Evolutionary conservation across 768 basidiomycete genomes (phyloP).

Genomic region (Austroboletus festivus): DNA sequence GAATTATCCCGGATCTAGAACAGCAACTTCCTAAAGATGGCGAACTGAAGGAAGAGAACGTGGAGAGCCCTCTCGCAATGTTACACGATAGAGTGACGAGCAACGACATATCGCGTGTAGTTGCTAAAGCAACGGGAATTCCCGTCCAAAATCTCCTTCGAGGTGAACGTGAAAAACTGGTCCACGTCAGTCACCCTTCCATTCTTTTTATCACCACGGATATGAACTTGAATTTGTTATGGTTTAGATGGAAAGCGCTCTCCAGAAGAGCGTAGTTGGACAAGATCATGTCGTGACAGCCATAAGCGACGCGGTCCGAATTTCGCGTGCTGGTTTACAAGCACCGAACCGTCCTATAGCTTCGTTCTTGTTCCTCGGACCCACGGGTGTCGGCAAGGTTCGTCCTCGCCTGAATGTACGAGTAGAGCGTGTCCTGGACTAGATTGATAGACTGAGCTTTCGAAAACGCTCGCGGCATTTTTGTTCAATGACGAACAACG

Average conservation of each 20-base stretch:
- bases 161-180: slow-evolving; percentile 85
- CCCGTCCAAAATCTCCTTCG: slow-evolving; percentile 86
- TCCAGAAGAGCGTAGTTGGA: slow-evolving; percentile 76
- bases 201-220: neutral
- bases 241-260: slow-evolving; percentile 78
- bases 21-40: slow-evolving; percentile 58
- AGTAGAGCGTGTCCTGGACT: neutral
- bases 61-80: slow-evolving; percentile 51
- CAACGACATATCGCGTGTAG: slow-evolving; percentile 85
- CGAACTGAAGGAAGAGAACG: slow-evolving; percentile 42
- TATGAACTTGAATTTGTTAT: slow-evolving; percentile 1
- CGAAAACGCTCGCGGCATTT: slow-evolving; percentile 85
- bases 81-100: slow-evolving; percentile 85
- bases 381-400: slow-evolving; percentile 85
- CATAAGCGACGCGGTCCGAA: slow-evolving; percentile 86
- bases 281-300: slow-evolving; percentile 87
- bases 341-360: slow-evolving; percentile 88
- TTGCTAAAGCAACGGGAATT: slow-evolving; percentile 86
- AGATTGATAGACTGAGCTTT: slow-evolving; percentile 65
- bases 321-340: slow-evolving; percentile 88
- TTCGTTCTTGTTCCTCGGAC: slow-evolving; percentile 88
- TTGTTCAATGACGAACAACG: slow-evolving; percentile 86
- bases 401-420: neutral
- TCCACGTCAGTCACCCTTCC: slow-evolving; percentile 57
- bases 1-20: slow-evolving; percentile 81